Evolutionary conservation across 768 basidiomycete genomes (phyloP), one percentile per base, ranked within the genome.

Genomic region (Tylopilus plumbeoviolaceoides): DNA sequence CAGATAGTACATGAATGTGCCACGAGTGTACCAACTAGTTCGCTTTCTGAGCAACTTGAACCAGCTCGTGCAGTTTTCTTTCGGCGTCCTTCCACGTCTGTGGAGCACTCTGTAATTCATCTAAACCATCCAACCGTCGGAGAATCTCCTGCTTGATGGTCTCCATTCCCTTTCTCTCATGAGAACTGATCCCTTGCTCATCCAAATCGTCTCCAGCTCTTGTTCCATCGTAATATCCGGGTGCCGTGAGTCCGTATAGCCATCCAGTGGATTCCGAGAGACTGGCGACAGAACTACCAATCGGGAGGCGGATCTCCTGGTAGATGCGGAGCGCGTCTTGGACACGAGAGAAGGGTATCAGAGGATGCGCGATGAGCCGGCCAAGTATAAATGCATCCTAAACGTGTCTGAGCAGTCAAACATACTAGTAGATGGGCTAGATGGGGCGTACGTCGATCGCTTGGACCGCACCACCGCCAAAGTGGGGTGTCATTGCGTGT

Each of bases 211-310:
- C 54, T 2, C 25, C 41, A 9, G 17, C 51, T 44, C 55, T 39
- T 23, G 41, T 46, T 17, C 68, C 68, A 15, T 66, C 63, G 27
- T 62, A 68, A 36, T 48, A 58, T 11, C 55, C 63, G 0, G 59
- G 57, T 12, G 40, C 53, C 39, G 46, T 40, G 50, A 71, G 64
- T 5, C 53, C 9, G 28, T 44, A 54, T 58, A 68, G 59, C 48
- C 46, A 44, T 36, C 59, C 67, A 4, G 46, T 55, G 12, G 48
- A 55, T 0, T 58, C 28, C 30, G 70, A 60, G 12, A 48, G 20
- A 7, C 51, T 49, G 8, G 61, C 60, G 21, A 70, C 15, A 0
- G 46, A 39, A 11, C 40, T 30, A 11, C 50, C 52, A n/a, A 59
- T 47, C 4, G 65, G 60, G 5, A 67, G 52, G 2, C 60, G 54